Evolutionary conservation across 345 rosid species (phyloP), one percentile per base, ranked within the genome.

Genomic region (Salix suchowensis): DNA sequence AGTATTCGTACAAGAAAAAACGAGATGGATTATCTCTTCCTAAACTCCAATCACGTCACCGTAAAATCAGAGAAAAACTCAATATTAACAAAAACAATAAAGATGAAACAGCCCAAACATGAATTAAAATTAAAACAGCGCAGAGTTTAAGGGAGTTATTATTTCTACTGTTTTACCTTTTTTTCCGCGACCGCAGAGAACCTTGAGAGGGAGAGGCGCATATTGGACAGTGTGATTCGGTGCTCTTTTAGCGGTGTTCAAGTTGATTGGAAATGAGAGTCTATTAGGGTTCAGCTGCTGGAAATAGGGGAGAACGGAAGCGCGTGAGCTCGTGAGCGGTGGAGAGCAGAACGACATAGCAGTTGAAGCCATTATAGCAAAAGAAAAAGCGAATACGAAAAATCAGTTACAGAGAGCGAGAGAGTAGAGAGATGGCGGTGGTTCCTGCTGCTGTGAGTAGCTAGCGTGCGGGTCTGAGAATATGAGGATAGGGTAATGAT

Each of bases 261-360:
- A 44, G 66, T 72, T 50, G 76, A 11, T 68, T 40, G 88, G 86
- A 64, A 85, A 77, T 24, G 86, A 83, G 79, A 79, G 48, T n/a
- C 46, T 19, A 19, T 26, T 36, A 34, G 65, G 64, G 55, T 7
- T 48, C 40, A 69, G 72, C 37, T 55, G 5, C 81, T 23, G 28
- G 73, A 54, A 54, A 82, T 76, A 80, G 70, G 75, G 54, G 60
- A 76, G 58, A 61, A 44, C 4, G 42, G 71, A 19, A 61, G 75
- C 37, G 80, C 75, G 78, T 16, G 76, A 65, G 6, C 72, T 28
- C 65, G 78, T 16, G 12, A 48, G 73, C 73, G 71, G 15, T 26
- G 74, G 55, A 13, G 74, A 37, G 34, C 23, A 44, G 4, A 72
- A 14, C 6, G 74, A 13, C 15, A 73, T 21, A 19, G 81, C 68